Percentiles rank a stretch among this genome's conserved stretches.
These are phyloP conservation scores for Fusarium sp. DNA, from an alignment of 2,329 filamentous ascomycete genomes.

Conservation along the genomic window DNA sequence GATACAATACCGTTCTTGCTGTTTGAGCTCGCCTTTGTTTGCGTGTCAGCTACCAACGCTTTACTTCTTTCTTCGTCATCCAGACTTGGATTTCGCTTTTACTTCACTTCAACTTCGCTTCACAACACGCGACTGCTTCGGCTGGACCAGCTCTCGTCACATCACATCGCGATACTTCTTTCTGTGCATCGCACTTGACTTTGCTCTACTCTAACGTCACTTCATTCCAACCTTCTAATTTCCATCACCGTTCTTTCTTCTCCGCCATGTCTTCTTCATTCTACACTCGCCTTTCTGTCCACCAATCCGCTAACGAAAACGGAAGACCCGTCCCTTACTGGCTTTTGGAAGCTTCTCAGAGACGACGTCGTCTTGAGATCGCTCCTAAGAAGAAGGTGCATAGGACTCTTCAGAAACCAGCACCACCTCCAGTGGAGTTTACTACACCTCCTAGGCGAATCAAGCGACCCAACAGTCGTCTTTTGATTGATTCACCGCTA, in stretches of 20 bases:
- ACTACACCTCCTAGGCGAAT: slow-evolving; percentile 34
- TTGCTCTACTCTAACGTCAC: slow-evolving; percentile 3
- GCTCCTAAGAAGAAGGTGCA: slow-evolving; percentile 14
- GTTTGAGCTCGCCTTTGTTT: slow-evolving; percentile 10
- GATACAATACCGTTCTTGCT: slow-evolving; percentile 4
- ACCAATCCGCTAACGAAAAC: slow-evolving; percentile 27
- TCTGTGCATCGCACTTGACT: neutral
- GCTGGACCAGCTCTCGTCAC: slow-evolving; percentile 4
- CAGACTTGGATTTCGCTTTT: neutral
- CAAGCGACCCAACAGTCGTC: slow-evolving; percentile 22
- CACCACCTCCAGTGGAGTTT: slow-evolving; percentile 7
- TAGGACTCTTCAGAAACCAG: slow-evolving; percentile 8
- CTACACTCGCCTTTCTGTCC: slow-evolving; percentile 16
- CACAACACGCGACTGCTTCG: slow-evolving; percentile 13
- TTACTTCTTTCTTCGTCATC: slow-evolving; percentile 6
- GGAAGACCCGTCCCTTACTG: slow-evolving; percentile 22
- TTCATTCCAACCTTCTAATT: slow-evolving; percentile 8
- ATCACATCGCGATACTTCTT: slow-evolving; percentile 6
- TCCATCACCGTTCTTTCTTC: neutral
- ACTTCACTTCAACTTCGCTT: slow-evolving; percentile 8
- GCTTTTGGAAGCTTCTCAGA: slow-evolving; percentile 23
- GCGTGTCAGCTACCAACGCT: neutral
- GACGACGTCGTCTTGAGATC: slow-evolving; percentile 23
- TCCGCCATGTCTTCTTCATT: slow-evolving; percentile 29
- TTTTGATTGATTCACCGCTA: slow-evolving; percentile 35